A percentile compares a stretch with the other conserved stretches of the same genome.
These are phyloP conservation scores for Serpula lacrymans DNA, from an alignment of 768 basidiomycete genomes.

Conservation along the genomic window DNA sequence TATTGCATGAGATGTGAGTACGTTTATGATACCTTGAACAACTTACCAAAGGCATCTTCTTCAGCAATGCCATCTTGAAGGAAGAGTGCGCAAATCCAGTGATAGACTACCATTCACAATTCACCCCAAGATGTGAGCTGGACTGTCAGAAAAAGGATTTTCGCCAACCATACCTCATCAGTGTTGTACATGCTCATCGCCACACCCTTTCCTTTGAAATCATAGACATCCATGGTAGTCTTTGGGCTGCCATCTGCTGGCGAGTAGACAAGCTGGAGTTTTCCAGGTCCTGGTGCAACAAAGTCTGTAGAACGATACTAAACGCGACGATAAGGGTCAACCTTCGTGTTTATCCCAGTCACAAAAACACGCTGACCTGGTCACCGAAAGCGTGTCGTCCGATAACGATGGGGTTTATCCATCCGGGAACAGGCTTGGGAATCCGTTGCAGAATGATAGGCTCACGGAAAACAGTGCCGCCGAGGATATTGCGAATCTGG, in stretches of 20 bases:
- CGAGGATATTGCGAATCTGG: constrained; percentile 95
- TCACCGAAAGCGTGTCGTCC: constrained; percentile 98
- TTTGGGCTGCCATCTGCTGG: constrained; percentile 71
- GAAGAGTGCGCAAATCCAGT: constrained; percentile 94
- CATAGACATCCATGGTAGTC: constrained; percentile 78
- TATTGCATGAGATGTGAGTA: neutral
- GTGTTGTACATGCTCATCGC: constrained; percentile 99
- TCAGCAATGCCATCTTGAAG: constrained; percentile 90
- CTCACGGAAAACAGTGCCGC: constrained; percentile 98
- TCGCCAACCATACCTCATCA: constrained; percentile 60
- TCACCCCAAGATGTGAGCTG: neutral
- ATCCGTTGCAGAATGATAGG: constrained; percentile 91
- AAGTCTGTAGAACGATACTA: constrained; percentile 95
- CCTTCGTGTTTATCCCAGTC: constrained; percentile 7
- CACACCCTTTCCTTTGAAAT: constrained; percentile 91
- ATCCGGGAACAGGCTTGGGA: constrained; percentile 93
- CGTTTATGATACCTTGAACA: constrained; percentile 1
- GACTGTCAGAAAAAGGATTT: neutral
- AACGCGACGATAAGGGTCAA: constrained; percentile 4
- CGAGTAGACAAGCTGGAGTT: constrained; percentile 87
- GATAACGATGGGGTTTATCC: constrained; percentile 95
- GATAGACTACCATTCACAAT: constrained; percentile 65
- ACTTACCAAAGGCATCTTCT: constrained; percentile 73
- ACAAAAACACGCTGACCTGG: constrained; percentile 56
- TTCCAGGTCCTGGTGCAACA: constrained; percentile 87